A percentile compares a stretch with the other conserved stretches of the same genome.
phyloP scores from a whole-genome alignment of 306 rosid genomes.

The Sesbania bispinosa region DNA sequence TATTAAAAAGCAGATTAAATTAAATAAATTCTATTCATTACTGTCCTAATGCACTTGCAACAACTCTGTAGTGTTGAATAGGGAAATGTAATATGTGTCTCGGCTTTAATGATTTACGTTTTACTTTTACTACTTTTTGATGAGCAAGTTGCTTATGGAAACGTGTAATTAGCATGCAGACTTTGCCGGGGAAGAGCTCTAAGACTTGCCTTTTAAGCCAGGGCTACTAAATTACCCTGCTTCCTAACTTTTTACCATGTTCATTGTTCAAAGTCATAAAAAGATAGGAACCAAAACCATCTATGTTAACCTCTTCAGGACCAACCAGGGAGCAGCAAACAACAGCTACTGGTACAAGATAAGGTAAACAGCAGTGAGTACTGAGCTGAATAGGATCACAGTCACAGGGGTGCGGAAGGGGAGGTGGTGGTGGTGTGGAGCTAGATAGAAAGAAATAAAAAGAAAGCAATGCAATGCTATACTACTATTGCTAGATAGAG shows the following conservation, averaged over 20 bases:
- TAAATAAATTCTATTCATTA: not conserved
- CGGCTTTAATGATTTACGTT: slow-evolving; percentile 50
- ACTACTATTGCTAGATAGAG: not conserved
- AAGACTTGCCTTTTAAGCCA: slow-evolving; percentile 34
- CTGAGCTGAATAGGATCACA: not conserved
- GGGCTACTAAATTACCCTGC: slow-evolving; percentile 15
- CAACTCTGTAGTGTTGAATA: slow-evolving; percentile 30
- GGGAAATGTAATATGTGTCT: slow-evolving; percentile 29
- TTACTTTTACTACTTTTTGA: slow-evolving; percentile 48
- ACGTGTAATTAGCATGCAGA: slow-evolving; percentile 47
- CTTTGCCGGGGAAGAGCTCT: slow-evolving; percentile 32
- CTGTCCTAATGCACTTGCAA: not conserved
- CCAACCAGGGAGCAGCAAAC: slow-evolving; percentile 45
- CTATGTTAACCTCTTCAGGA: slow-evolving; percentile 36
- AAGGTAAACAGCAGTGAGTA: not conserved
- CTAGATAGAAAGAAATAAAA: not conserved
- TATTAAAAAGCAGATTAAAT: not conserved
- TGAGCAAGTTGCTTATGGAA: slow-evolving; percentile 46
- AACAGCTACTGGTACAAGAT: slow-evolving; percentile 28
- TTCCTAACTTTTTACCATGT: slow-evolving; percentile 23
- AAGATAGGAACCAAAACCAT: not conserved
- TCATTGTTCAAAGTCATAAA: not conserved
- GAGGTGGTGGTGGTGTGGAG: not conserved
- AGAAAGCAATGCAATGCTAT: not conserved
- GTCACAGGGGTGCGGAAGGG: not conserved